A percentile compares a stretch with the other conserved stretches of the same genome.
phyloP scores from a whole-genome alignment of 2,329 filamentous ascomycete genomes.

The Chaetomium sp. region DNA sequence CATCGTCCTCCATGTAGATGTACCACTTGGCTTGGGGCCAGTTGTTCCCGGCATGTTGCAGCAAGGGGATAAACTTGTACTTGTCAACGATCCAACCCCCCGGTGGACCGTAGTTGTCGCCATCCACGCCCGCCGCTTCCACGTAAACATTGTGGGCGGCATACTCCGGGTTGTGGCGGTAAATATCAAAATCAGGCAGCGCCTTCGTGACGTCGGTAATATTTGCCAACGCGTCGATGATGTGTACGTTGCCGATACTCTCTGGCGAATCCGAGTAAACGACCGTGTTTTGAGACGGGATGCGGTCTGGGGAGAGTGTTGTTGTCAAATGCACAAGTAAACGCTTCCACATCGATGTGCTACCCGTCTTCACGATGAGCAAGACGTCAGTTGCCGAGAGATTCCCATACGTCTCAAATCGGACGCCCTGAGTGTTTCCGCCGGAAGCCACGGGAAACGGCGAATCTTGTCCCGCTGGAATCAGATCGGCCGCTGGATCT shows the following conservation, averaged over 20 bases:
- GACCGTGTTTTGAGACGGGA: slow-evolving; percentile 5
- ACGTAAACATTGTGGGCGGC: slow-evolving; percentile 11
- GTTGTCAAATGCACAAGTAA: slow-evolving; percentile 12
- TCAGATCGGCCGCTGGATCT: not conserved
- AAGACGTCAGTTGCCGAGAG: slow-evolving; percentile 9
- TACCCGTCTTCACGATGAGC: slow-evolving; percentile 13
- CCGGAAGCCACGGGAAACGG: not conserved
- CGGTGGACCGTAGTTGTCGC: slow-evolving; percentile 13
- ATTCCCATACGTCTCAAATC: not conserved
- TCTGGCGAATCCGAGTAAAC: slow-evolving; percentile 10
- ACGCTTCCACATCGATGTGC: slow-evolving; percentile 15
- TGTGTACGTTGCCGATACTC: slow-evolving; percentile 6
- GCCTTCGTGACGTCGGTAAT: slow-evolving; percentile 2
- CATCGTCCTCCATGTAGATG: slow-evolving; percentile 16
- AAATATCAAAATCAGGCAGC: slow-evolving; percentile 10
- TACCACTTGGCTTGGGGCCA: slow-evolving; percentile 14
- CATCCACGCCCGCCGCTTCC: slow-evolving; percentile 10
- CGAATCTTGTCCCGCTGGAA: not conserved
- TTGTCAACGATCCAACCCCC: slow-evolving; percentile 17
- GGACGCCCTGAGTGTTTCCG: not conserved
- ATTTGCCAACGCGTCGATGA: slow-evolving; percentile 13
- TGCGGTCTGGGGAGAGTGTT: slow-evolving; percentile 6
- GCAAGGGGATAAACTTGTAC: slow-evolving; percentile 14
- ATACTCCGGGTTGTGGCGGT: slow-evolving; percentile 12
- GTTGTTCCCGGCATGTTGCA: slow-evolving; percentile 13